Conservation (phyloP, 2,329 filamentous ascomycete genomes). For the Ceratocystis diversiconidia region DNA sequence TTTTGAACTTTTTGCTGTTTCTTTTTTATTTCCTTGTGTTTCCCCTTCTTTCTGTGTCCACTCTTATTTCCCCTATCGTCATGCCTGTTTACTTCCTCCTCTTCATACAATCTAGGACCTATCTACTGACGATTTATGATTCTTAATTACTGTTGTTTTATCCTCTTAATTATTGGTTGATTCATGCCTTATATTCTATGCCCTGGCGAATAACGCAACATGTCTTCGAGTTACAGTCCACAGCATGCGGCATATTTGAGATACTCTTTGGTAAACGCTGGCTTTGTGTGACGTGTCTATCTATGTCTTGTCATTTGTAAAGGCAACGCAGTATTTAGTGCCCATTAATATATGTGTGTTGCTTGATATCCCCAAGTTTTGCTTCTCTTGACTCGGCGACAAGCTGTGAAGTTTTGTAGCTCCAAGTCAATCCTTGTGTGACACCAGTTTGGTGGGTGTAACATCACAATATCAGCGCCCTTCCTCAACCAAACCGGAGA, state of each 20-base stretch:
- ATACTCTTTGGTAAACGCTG: not conserved
- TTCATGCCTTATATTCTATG: not conserved
- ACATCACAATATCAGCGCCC: not conserved
- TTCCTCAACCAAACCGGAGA: too few species aligned
- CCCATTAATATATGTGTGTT: too few species aligned
- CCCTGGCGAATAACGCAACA: not conserved
- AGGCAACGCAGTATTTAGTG: too few species aligned
- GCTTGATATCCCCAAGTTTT: too few species aligned
- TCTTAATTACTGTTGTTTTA: not conserved
- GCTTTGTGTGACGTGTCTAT: not conserved
- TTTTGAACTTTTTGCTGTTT: conserved; percentile 12
- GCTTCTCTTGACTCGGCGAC: too few species aligned
- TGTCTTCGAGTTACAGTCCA: not conserved
- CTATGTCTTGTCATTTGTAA: not conserved
- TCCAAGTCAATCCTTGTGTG: not conserved
- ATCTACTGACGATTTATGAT: conserved; percentile 7
- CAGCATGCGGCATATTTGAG: not conserved
- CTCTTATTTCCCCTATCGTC: not conserved
- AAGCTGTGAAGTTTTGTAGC: too few species aligned
- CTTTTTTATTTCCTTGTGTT: not conserved
- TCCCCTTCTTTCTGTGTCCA: not conserved
- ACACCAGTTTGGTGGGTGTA: not conserved
- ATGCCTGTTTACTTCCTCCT: not conserved
- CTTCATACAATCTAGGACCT: not conserved
- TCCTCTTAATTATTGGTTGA: too few species aligned